These are phyloP conservation scores for Hypocrella siamensis DNA, from an alignment of 2,329 filamentous ascomycete species.

Conservation along the genomic window DNA sequence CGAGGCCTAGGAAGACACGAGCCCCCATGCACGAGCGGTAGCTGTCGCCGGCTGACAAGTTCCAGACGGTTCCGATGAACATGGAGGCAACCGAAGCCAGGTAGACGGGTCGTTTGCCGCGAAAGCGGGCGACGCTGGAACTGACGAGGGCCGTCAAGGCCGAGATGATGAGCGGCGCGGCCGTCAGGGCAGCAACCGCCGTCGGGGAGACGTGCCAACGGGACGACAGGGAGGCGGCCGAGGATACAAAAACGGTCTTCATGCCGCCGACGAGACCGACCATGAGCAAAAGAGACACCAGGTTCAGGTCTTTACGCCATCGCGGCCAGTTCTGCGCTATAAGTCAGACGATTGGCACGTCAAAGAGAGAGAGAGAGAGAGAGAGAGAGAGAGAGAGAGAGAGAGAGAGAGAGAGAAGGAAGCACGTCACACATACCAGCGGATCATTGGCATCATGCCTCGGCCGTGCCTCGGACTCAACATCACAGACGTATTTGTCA, in stretches of 20 bases:
- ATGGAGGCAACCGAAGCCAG: constrained; percentile 27
- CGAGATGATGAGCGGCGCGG: constrained; percentile 34
- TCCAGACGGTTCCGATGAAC: constrained; percentile 35
- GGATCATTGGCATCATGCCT: constrained; percentile 39
- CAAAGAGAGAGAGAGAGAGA: too few relatives aligned
- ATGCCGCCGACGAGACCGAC: constrained; percentile 30
- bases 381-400: neutral
- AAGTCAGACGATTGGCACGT: too few relatives aligned
- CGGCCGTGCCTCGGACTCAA: constrained; percentile 38
- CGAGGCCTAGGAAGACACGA: constrained; percentile 37
- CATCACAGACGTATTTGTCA: constrained; percentile 28
- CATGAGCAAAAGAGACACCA: constrained; percentile 28
- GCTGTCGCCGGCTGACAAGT: constrained; percentile 23
- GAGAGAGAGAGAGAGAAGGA: neutral
- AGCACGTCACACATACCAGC: constrained; percentile 33
- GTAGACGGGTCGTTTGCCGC: constrained; percentile 39
- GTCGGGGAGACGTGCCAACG: constrained; percentile 30
- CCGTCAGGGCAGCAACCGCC: constrained; percentile 32
- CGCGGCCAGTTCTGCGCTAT: constrained; percentile 34
- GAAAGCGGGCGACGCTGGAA: constrained; percentile 26
- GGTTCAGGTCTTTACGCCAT: constrained; percentile 35
- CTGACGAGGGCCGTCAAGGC: constrained; percentile 27
- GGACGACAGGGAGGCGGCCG: constrained; percentile 26
- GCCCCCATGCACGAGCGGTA: constrained; percentile 33
- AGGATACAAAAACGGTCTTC: constrained; percentile 37